Base-by-base conservation (phyloP, 2,329 filamentous ascomycete genomes). In the Ophiostoma ulmi region DNA sequence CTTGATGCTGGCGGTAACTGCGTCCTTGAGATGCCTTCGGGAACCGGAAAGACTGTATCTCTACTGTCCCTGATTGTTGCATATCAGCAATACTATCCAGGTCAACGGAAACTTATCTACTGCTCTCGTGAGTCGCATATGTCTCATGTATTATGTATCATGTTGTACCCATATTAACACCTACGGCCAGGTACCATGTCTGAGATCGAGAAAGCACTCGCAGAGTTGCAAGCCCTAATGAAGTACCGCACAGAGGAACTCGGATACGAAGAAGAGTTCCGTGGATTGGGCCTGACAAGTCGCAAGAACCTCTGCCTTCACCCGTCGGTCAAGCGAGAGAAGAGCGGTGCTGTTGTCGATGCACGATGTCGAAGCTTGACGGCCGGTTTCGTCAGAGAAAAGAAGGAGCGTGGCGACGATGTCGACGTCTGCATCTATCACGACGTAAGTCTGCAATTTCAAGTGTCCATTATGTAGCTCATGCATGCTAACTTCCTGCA, bases 11-110 rank as follows among this genome's bases (percentile, higher is more conserved):
- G 92, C 69, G 96, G 95, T 73, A 93, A 99, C 81, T 97, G 94
- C 79, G 94, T 99, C 31, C 83, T 99, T 76, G 95, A 99, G 82
- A 99, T 99, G 95, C 95, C 95, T 80, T 99, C 95, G 72, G 95
- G 95, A 63, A 99, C 95, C 35, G 95, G 95, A 73, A 99, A 99
- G 84, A 99, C 95, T 0, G 92, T 99, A 36, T 97, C 95, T 11
- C 85, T 99, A 5, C 84, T 99, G 64, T 97, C 95, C 0, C 87
- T 99, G 75, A 99, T 99, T 77, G 89, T 99, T 71, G 94, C 95
- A 61, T 99, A 99, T 77, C 96, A 99, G 80, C 92, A 95, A 78
- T 90, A 94, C 78, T 94, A 94, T 77, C 93, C 94, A 3, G 93
- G 97, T 78, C 92, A 95, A 76, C 87, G 96, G 70, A 99, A 99